Conservation (phyloP, 768 basidiomycete genomes). For the Amanita pallidorosea region DNA sequence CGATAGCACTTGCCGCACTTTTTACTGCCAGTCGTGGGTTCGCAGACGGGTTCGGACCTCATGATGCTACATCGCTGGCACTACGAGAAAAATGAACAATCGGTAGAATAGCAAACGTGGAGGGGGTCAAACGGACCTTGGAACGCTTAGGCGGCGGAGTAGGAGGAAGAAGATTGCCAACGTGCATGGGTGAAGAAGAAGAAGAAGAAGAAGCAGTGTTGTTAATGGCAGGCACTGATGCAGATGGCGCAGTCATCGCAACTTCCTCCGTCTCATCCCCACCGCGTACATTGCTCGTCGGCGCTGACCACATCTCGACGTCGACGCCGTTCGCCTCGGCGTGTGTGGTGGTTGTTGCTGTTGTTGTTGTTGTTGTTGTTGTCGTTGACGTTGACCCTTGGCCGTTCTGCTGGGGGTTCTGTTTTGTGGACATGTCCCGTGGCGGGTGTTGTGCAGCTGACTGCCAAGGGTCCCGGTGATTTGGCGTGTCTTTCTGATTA, state of each 20-base stretch:
- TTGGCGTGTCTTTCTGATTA: neutral
- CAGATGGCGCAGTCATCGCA: neutral
- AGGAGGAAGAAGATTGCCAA: neutral
- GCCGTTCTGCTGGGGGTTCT: neutral
- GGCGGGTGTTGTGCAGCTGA: neutral
- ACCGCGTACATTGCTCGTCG: slow-evolving; percentile 2
- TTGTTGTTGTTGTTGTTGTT: too few relatives aligned
- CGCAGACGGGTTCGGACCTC: neutral
- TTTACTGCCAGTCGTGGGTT: neutral
- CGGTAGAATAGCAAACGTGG: neutral
- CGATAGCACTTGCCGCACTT: slow-evolving; percentile 1
- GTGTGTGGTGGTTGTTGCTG: too few relatives aligned
- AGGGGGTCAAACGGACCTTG: neutral
- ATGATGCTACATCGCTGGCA: neutral
- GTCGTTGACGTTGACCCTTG: neutral
- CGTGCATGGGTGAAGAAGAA: neutral
- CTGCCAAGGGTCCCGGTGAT: too few relatives aligned
- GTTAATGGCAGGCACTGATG: neutral
- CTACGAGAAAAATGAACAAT: neutral
- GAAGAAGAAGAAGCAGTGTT: too few relatives aligned
- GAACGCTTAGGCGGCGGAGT: neutral
- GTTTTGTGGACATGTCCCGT: neutral
- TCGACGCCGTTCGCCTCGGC: neutral
- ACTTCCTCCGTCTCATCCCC: neutral
- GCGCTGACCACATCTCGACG: neutral